These are phyloP conservation scores for Eucommia ulmoides DNA, from an alignment of 257 asterid genomes.

Conservation along the genomic window DNA sequence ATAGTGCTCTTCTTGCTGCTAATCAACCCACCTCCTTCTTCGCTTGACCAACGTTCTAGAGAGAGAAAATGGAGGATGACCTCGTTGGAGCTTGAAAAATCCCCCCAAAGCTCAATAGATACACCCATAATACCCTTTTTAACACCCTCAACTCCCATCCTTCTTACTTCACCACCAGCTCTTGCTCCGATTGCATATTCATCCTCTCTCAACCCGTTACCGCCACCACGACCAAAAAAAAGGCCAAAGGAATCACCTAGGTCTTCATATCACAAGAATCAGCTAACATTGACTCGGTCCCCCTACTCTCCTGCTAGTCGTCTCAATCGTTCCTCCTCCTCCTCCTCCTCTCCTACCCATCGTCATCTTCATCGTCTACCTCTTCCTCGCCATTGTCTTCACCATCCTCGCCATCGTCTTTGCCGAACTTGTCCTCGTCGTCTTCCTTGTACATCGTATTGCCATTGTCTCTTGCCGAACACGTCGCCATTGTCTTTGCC, in stretches of 20 bases:
- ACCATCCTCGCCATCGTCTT: too few relatives aligned
- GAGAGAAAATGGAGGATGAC: slow-evolving; percentile 35
- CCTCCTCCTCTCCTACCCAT: too few relatives aligned
- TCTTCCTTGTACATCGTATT: too few relatives aligned
- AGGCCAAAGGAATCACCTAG: slow-evolving; percentile 90
- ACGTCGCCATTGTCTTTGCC: too few relatives aligned
- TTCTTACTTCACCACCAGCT: slow-evolving; percentile 90
- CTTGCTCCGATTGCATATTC: slow-evolving; percentile 96
- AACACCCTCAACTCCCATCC: slow-evolving; percentile 61
- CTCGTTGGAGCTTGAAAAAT: slow-evolving; percentile 70
- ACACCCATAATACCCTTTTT: slow-evolving; percentile 61
- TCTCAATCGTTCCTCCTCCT: too few relatives aligned
- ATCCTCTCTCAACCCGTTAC: slow-evolving; percentile 66
- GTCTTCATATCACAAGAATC: slow-evolving; percentile 72
- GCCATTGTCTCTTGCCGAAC: too few relatives aligned
- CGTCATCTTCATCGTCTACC: too few relatives aligned
- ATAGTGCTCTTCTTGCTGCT: too few relatives aligned
- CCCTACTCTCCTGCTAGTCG: slow-evolving; percentile 31
- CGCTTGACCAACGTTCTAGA: too few relatives aligned
- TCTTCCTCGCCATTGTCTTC: too few relatives aligned
- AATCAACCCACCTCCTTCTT: too few relatives aligned
- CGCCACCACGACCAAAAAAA: slow-evolving; percentile 36
- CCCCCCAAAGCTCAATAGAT: slow-evolving; percentile 84
- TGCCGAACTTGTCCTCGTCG: too few relatives aligned
- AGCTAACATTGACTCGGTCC: slow-evolving; percentile 29